A percentile compares a stretch with the other conserved stretches of the same genome.
phyloP scores from a whole-genome alignment of 2,329 filamentous ascomycete genomes.

The Exophiala sideris region DNA sequence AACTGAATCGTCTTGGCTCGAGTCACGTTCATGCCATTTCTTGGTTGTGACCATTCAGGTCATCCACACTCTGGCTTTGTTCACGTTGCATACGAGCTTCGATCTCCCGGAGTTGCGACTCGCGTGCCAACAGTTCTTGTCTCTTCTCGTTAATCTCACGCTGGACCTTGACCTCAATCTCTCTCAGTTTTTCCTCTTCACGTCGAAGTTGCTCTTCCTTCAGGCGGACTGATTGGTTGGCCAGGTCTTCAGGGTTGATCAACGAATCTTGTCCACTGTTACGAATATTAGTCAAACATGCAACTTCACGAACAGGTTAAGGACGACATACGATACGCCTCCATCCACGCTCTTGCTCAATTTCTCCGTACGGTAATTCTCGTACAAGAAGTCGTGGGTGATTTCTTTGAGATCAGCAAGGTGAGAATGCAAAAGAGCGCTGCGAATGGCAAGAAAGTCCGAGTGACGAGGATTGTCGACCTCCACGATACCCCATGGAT shows the following conservation, averaged over 20 bases:
- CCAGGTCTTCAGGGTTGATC: conserved; percentile 96
- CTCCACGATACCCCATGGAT: conserved; percentile 98
- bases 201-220: conserved; percentile 99
- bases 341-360: conserved; percentile 98
- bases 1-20: conserved; percentile 4
- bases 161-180: conserved; percentile 99
- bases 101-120: conserved; percentile 98
- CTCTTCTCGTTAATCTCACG: conserved; percentile 99
- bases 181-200: conserved; percentile 98
- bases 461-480: conserved; percentile 99
- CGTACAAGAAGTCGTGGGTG: conserved; percentile 98
- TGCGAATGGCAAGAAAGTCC: conserved; percentile 95
- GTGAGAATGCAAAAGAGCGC: conserved; percentile 94
- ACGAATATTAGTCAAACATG: conserved; percentile 24
- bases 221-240: conserved; percentile 93
- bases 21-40: conserved; percentile 11
- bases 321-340: conserved; percentile 70
- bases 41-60: conserved; percentile 32
- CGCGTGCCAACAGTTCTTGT: conserved; percentile 93
- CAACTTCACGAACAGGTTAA: conserved; percentile 15
- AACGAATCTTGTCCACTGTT: conserved; percentile 66
- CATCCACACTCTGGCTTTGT: conserved; percentile 49
- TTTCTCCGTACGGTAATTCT: conserved; percentile 99
- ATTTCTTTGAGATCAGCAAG: conserved; percentile 98
- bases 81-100: conserved; percentile 95